Base-by-base conservation (phyloP, 768 basidiomycete genomes). In the Russula vinacea region DNA sequence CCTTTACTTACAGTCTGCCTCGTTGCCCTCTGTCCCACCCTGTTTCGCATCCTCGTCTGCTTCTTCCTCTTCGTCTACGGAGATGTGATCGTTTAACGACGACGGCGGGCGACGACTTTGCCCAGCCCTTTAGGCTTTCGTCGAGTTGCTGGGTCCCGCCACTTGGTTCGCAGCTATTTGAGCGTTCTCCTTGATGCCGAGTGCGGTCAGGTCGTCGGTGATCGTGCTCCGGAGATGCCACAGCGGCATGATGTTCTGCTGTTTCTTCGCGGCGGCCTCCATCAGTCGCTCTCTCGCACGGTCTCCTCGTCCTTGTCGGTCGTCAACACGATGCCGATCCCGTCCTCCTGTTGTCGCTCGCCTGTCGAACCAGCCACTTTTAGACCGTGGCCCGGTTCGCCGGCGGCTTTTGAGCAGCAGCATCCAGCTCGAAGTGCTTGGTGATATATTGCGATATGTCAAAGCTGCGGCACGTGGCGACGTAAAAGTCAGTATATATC, bases 181-280 rank as follows among this genome's bases (percentile, higher is more conserved):
- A n/a, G 83, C 84, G 66, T 74, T 83, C 73, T 91, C 89, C 69
- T 86, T 83, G 62, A 90, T 82, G 22, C 94, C 93, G 45, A 95
- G 79, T 24, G 92, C 89, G 0, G 96, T 97, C 65, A 94, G 78
- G 68, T 95, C 90, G 10, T 94, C 94, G 4, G 93, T 88, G 65
- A 99, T 93, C 3, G 97, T 99, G 72, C 93, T 95, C 75, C 92
- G 90, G 69, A 94, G 82, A 78, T 97, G 92, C 97, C 97, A 99
- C 14, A 89, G 80, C 1, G 97, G 97, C 51, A 99, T 78, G 0
- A 87, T 84, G 72, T 98, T 98, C 77, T 98, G 94, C 72, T 88
- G 84, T 62, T 92, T 77, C 76, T 94, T 94, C 60, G 87, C 83
- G 62, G 90, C 90, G 1, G 90, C 89, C 74, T 94, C 86, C 24